These are phyloP conservation scores for Apiotrichum akiyoshidainum DNA, from an alignment of 1,284 basidiomycete genomes.

Conservation along the genomic window DNA sequence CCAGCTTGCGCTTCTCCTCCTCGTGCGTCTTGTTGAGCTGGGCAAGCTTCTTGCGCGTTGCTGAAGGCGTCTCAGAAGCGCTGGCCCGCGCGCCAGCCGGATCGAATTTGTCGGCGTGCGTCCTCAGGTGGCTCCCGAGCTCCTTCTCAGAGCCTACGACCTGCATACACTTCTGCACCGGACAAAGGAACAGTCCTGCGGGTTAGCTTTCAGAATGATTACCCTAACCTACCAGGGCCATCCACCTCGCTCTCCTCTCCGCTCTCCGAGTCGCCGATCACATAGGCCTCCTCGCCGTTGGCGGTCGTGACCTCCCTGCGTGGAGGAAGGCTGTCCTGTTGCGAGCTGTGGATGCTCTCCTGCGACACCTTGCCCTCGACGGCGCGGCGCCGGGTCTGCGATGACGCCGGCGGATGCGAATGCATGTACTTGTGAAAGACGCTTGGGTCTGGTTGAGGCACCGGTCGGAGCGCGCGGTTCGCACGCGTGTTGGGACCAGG, in stretches of 20 bases:
- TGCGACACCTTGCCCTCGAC: neutral
- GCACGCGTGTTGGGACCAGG: constrained; percentile 15
- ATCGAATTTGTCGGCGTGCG: constrained; percentile 7
- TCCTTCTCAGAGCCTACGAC: neutral
- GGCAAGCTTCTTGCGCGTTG: neutral
- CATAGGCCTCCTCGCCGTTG: constrained; percentile 22
- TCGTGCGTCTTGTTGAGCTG: neutral
- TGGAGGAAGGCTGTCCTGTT: neutral
- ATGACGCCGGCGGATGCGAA: neutral
- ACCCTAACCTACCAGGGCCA: too few species aligned
- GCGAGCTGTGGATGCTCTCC: neutral
- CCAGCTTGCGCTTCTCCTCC: neutral
- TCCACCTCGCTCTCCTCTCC: constrained; percentile 9
- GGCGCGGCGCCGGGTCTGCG: neutral
- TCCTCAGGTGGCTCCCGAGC: constrained; percentile 6
- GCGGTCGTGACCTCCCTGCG: constrained; percentile 7
- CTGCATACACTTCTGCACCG: neutral
- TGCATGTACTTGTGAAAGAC: constrained; percentile 10
- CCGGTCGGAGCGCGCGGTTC: constrained; percentile 9
- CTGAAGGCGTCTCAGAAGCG: neutral
- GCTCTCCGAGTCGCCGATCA: constrained; percentile 10
- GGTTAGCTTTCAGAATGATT: neutral
- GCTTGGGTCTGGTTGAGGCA: constrained; percentile 18
- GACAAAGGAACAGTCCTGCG: constrained; percentile 3
- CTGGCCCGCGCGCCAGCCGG: neutral